Conservation (phyloP, 1,284 basidiomycete genomes). For the Moesziomyces sp. region DNA sequence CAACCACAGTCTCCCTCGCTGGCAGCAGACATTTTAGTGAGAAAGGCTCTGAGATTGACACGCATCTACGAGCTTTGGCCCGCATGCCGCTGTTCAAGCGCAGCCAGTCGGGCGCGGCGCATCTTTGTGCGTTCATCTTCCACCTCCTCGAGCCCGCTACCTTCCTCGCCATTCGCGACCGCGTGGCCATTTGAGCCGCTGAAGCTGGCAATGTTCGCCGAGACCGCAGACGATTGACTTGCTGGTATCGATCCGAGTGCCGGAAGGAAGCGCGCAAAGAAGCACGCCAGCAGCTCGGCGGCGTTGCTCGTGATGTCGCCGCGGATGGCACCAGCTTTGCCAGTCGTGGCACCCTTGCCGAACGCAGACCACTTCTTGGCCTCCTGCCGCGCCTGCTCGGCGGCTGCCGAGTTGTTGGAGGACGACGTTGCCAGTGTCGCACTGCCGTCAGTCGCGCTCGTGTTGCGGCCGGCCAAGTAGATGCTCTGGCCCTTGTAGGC, state of each 20-base stretch:
- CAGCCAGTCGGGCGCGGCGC: conserved; percentile 31
- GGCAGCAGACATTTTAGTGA: too few relatives aligned
- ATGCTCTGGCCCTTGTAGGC: conserved; percentile 51
- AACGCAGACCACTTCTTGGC: conserved; percentile 33
- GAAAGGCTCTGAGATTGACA: neutral
- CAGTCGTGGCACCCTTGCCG: conserved; percentile 18
- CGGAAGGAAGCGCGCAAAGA: conserved; percentile 43
- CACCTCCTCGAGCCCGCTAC: neutral
- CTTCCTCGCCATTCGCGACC: too few relatives aligned
- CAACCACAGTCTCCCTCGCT: too few relatives aligned
- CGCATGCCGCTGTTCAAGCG: conserved; percentile 23
- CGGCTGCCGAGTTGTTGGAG: conserved; percentile 18
- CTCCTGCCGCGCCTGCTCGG: conserved; percentile 22
- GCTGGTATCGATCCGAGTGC: conserved; percentile 5
- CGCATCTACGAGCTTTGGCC: neutral
- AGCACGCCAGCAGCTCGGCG: conserved; percentile 53
- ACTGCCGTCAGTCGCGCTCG: conserved; percentile 14
- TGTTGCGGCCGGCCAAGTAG: conserved; percentile 43
- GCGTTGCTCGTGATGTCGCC: conserved; percentile 50
- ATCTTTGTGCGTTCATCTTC: conserved; percentile 25
- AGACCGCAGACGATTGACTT: neutral
- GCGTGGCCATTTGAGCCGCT: neutral
- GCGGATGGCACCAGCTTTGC: conserved; percentile 21
- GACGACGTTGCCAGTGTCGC: neutral
- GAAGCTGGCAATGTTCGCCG: neutral